Conservation (phyloP, 2,329 filamentous ascomycete genomes). For the Penicillium psychrosexuale region DNA sequence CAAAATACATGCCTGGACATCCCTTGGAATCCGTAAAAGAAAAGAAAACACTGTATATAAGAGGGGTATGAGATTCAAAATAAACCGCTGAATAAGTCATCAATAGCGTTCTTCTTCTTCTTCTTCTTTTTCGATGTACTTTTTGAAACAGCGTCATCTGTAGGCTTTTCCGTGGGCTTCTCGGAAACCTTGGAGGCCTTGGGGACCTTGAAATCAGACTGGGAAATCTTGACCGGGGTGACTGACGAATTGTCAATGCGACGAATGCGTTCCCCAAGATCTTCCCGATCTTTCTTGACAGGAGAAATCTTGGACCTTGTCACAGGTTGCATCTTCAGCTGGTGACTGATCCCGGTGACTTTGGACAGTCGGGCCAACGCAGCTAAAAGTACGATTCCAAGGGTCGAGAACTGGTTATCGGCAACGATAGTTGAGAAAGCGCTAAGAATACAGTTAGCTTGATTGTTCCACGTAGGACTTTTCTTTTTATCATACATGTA, state of each 20-base stretch:
- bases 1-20: neutral
- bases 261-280: conserved; percentile 26
- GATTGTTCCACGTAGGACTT: neutral
- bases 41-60: neutral
- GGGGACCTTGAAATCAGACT: neutral
- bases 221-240: neutral
- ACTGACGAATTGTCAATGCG: conserved; percentile 13
- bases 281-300: conserved; percentile 14
- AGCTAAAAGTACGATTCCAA: conserved; percentile 67
- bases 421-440: conserved; percentile 66
- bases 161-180: neutral
- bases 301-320: neutral
- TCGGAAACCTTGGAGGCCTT: neutral
- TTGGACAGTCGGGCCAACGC: conserved; percentile 59
- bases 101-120: conserved; percentile 64
- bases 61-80: conserved; percentile 28
- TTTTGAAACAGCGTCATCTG: neutral
- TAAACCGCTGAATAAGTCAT: conserved; percentile 66
- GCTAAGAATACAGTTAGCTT: conserved; percentile 22
- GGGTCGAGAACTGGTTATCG: conserved; percentile 68
- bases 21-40: neutral
- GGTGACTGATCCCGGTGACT: conserved; percentile 38
- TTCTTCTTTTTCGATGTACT: conserved; percentile 46
- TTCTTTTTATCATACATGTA: conserved; percentile 36
- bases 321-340: conserved; percentile 13